Conservation (phyloP, 2,329 filamentous ascomycete genomes). For the Pyrenophora teres region DNA sequence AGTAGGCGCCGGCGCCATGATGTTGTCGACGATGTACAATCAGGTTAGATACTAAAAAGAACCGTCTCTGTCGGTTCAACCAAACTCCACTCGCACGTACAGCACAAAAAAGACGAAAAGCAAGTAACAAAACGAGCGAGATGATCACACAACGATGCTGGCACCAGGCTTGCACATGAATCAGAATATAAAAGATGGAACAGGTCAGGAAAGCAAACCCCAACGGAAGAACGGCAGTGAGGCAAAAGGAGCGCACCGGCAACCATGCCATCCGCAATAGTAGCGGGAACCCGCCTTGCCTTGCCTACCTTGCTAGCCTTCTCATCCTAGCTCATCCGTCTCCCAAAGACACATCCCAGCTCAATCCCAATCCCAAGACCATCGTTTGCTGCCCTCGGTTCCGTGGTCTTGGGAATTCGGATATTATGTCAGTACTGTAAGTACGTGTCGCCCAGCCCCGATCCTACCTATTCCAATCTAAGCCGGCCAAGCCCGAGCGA, state of each 20-base stretch:
- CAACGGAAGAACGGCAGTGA: neutral
- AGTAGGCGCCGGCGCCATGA: conserved; percentile 6
- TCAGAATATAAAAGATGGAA: too few relatives aligned
- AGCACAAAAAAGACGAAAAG: too few relatives aligned
- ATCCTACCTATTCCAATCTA: too few relatives aligned
- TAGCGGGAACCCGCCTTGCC: too few relatives aligned
- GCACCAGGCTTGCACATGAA: too few relatives aligned
- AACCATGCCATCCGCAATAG: neutral
- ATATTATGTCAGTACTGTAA: neutral
- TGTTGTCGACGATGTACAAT: neutral
- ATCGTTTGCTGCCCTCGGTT: neutral
- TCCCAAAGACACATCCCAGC: too few relatives aligned
- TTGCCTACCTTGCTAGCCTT: too few relatives aligned
- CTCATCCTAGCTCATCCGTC: too few relatives aligned
- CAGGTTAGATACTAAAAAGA: neutral
- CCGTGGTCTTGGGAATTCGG: neutral
- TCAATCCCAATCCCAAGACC: too few relatives aligned
- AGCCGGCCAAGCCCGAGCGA: neutral
- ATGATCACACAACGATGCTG: too few relatives aligned
- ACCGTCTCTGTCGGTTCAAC: neutral
- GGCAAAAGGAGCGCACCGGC: neutral
- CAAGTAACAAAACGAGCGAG: too few relatives aligned
- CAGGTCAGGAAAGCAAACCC: neutral
- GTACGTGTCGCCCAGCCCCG: too few relatives aligned
- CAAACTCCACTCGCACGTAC: neutral